Conservation (phyloP, 352 stramenopile genomes). For the Elongisporangium prolatum region DNA sequence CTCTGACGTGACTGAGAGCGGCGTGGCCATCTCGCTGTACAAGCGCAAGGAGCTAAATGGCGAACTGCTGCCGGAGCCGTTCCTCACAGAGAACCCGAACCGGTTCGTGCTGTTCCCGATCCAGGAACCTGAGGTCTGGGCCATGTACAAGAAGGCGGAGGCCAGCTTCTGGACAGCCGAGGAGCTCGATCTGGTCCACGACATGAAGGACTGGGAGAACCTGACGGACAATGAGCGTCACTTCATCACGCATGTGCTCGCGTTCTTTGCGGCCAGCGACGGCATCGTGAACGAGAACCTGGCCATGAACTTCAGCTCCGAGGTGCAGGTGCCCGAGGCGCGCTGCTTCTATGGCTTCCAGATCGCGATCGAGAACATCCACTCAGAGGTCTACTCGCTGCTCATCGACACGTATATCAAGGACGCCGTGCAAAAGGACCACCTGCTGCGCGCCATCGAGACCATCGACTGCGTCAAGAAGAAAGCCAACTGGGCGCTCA, state of each 20-base stretch:
- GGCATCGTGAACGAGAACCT: constrained; percentile 99
- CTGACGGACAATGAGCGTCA: constrained; percentile 95
- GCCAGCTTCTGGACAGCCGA: constrained; percentile 99
- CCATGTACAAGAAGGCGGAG: constrained; percentile 99
- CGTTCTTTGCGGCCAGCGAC: constrained; percentile 98
- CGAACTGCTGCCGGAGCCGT: constrained; percentile 86
- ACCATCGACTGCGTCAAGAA: constrained; percentile 97
- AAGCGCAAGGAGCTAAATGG: constrained; percentile 86
- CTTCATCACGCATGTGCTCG: constrained; percentile 98
- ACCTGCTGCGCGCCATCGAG: constrained; percentile 96
- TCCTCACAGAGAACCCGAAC: constrained; percentile 94
- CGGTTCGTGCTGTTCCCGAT: constrained; percentile 98
- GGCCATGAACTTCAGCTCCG: constrained; percentile 97
- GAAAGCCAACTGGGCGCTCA: constrained; percentile 97
- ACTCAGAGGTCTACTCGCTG: constrained; percentile 98
- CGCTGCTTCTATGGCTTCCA: constrained; percentile 99
- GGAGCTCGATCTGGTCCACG: constrained; percentile 96
- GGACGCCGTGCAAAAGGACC: constrained; percentile 91
- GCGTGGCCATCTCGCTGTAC: constrained; percentile 70
- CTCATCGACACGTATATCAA: constrained; percentile 99
- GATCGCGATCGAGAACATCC: constrained; percentile 99
- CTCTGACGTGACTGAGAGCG: constrained; percentile 17
- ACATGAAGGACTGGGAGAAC: constrained; percentile 94
- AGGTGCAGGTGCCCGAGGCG: constrained; percentile 96
- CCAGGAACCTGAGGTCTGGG: constrained; percentile 96